Evolutionary conservation across 2,329 filamentous ascomycete species (phyloP).

Genomic region (Venturia asperata): DNA sequence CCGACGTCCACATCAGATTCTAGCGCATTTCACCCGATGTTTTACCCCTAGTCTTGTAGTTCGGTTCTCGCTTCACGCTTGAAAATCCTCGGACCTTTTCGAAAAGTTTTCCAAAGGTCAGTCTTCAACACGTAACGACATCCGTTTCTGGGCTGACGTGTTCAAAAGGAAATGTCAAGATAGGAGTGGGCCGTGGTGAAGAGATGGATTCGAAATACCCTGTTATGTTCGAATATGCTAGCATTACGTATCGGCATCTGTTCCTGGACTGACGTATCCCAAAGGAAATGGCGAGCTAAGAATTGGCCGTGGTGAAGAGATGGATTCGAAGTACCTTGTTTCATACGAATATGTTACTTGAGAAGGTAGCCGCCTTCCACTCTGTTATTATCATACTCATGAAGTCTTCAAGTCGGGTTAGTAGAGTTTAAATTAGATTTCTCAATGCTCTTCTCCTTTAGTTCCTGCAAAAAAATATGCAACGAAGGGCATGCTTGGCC

Average conservation of each 20-base stretch:
- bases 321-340: conserved; percentile 14
- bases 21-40: background rate
- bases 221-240: background rate
- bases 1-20: background rate
- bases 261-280: background rate
- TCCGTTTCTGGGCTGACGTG: background rate
- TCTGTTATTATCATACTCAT: too few species aligned
- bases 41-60: background rate
- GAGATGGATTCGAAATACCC: conserved; percentile 11
- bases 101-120: background rate
- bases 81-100: background rate
- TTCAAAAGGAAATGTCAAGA: background rate
- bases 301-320: background rate
- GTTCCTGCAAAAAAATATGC: too few species aligned
- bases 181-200: background rate
- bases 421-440: too few species aligned
- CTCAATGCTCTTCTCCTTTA: too few species aligned
- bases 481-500: too few species aligned
- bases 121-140: background rate
- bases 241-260: background rate
- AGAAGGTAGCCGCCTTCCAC: too few species aligned
- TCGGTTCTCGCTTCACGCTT: background rate
- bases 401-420: too few species aligned
- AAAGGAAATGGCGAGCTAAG: background rate
- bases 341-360: background rate